Conservation (phyloP, 148 eudicot species). For the Cornus suecica region DNA sequence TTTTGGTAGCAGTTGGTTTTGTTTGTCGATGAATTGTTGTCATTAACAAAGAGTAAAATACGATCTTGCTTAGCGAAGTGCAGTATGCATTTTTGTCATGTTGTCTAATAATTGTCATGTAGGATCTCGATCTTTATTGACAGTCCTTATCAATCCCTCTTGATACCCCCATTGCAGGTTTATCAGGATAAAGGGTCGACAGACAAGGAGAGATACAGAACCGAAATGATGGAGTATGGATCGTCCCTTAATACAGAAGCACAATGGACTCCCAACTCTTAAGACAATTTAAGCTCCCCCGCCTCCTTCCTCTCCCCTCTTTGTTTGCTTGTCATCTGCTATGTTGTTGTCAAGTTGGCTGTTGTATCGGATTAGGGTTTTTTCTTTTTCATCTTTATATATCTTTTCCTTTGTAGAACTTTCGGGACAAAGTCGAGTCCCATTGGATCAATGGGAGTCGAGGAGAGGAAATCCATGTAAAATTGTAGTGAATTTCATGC, state of each 20-base stretch:
- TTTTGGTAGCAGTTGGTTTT: too few species aligned
- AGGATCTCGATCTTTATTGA: neutral
- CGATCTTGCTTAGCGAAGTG: neutral
- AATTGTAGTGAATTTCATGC: neutral
- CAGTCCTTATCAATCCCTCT: neutral
- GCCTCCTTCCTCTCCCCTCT: neutral
- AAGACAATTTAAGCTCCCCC: neutral
- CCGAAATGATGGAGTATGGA: slow-evolving; percentile 40
- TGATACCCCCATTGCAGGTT: slow-evolving; percentile 41
- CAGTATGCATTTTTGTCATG: neutral
- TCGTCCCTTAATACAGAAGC: slow-evolving; percentile 24
- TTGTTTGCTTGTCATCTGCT: neutral
- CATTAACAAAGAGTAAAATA: neutral
- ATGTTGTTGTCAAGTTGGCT: neutral
- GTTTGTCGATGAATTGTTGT: neutral
- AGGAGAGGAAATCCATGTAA: slow-evolving; percentile 1
- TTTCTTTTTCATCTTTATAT: neutral
- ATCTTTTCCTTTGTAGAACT: neutral
- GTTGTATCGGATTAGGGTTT: neutral
- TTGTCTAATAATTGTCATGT: neutral
- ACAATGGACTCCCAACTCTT: neutral
- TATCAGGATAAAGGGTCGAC: slow-evolving; percentile 48
- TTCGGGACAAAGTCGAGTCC: neutral
- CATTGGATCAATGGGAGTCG: neutral
- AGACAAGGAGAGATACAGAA: slow-evolving; percentile 50